Base-by-base conservation (phyloP, 345 rosid genomes). In the Conringia planisiliqua region DNA sequence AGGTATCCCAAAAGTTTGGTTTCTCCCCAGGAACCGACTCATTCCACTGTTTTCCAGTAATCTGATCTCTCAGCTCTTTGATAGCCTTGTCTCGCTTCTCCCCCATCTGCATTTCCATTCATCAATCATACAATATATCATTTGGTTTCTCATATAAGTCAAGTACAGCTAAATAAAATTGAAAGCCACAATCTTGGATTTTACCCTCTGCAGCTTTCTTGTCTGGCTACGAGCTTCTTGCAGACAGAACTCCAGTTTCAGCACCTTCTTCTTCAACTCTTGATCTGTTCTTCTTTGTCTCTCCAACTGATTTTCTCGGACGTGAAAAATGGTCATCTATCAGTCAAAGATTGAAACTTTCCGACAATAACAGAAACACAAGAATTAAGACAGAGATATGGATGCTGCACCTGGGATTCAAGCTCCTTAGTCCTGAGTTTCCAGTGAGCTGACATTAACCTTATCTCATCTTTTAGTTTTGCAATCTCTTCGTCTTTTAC, bases 221-320 rank as follows among this genome's bases (percentile, higher is more conserved):
- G 88, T 89, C 77, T 86, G 96, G 54, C 90, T 72, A 55, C 86
- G 89, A 48, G 91, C 83, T 77, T 91, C 95, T 54, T 89, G 95
- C 69, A 89, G 88, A 71, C 95, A 91, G 80, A 91, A 89, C 77
- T 89, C 97, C 57, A 91, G 72, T 73, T 86, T 89, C 84, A 89
- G 39, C 17, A 88, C 93, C 75, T 90, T 83, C 86, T 85, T 91
- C 70, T 86, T 91, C 72, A 88, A 74, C 57, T 91, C 97, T 72
- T 91, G 93, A 80, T 88, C 96, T 43, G 85, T 80, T 73, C 88
- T 78, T 51, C 81, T 79, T 73, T 91, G 97, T 81, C 82, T 91
- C 83, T 91, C 96, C 70, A 91, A 72, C 97, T 89, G 85, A 46
- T 51, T 35, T 50, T 63, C 7, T 42, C 47, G 66, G 74, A 57